Base-by-base conservation (phyloP, 1,139 yeast species). In the Blastobotrys persicus region DNA sequence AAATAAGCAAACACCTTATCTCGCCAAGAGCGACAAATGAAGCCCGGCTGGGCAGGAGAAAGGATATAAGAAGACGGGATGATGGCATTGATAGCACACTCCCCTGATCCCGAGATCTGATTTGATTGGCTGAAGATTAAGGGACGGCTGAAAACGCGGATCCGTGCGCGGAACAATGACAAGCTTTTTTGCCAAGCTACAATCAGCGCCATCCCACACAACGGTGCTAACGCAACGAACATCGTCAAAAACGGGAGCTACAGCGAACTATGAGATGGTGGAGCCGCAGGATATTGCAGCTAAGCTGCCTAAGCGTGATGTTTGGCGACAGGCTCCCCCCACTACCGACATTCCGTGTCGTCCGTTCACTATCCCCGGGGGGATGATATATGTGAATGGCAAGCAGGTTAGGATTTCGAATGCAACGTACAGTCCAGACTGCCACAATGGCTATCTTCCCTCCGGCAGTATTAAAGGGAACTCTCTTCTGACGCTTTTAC, bases 381-480 rank as follows among this genome's bases (percentile, higher is more conserved):
- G 54, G 16, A 48, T 47, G 16, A 39, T 57, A 16, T 45, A 55
- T 13, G 45, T 57, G 11, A 55, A 54, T 31, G 54, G 49, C 11
- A 53, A 57, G 2, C 42, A 44, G 33, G 49, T 58, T 2, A 33
- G 55, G 2, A 50, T 44, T 11, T 35, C 58, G 12, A 34, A 47
- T 18, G 56, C 55, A 6, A 55, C 56, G 2, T 58, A 48, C 47
- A 49, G 53, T 1, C 58, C 61, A 11, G 18, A 31, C 11, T 58
- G 61, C 37, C 50, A 43, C 32, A 34, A 50, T 17, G 60, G 59
- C 2, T 44, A 46, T 7, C 44, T 58, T 17, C 58, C 58, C 0
- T 40, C 52, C 19, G 38, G 52, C 9, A 39, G 46, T 7, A 45
- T 47, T 20, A 19, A 32, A 16, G 46, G 55, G 12, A 48, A 46